Evolutionary conservation across 2,329 filamentous ascomycete genomes (phyloP), one percentile per base, ranked within the genome.

Genomic region (Colletotrichum sp.): DNA sequence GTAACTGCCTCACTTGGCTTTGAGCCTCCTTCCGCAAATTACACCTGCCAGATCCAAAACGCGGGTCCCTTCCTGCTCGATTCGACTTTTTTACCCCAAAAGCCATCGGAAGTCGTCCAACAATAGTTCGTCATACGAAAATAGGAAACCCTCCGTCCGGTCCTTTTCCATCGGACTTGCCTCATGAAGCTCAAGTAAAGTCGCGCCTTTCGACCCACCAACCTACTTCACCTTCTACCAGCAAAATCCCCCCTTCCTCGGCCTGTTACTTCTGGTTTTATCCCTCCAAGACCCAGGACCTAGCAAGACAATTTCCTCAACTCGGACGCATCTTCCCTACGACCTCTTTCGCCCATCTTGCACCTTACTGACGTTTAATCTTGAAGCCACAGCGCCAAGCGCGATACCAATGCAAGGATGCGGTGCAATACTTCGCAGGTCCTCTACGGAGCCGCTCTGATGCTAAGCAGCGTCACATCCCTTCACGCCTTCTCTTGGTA

Each of bases 401-500:
- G 57, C 57, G 31, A 61, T 36, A 33, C n/a, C 57, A 34, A 61
- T 34, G 57, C 57, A n/a, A 34, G 57, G 29, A 61, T 61, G 57
- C 31, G 57, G 57, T 36, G 31, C n/a, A 12, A 61, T 34, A 34
- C 29, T 33, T 21, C n/a, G 18, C 29, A 34, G 27, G 31, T 61
- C 57, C 31, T 61, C 31, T 34, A 33, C 31, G 57, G 57, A 61
- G 57, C 31, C 31, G 31, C 33, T 61, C 57, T 61, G 31, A 36
- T 61, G 8, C 11, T 61, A 34, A 33, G 18, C 24, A 51, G 59
- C 13, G 5, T 36, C 8, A 27, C 33, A 5, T 16, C 13, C 12
- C 47, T 63, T 15, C 54, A 51, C 15, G 62, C 55, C 13, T 70
- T 74, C 27, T 74, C 70, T 16, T 74, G 73, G 74, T 59, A 51